These are phyloP conservation scores for Alopecurus myosuroides DNA, from an alignment of 176 grass and related monocot species.

Conservation along the genomic window DNA sequence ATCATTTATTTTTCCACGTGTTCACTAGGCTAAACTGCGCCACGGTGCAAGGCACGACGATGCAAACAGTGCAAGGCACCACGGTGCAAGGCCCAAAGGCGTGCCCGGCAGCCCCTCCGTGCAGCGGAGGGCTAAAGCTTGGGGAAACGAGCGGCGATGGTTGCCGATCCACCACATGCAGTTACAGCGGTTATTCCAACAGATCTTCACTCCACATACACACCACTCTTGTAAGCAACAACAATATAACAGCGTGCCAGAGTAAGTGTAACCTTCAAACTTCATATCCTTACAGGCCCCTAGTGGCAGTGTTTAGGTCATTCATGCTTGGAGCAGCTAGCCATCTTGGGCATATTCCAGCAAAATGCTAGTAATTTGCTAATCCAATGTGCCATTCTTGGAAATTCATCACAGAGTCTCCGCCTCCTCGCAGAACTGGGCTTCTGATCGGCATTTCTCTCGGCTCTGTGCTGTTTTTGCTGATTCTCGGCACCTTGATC, in stretches of 20 bases:
- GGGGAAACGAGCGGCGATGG: constrained; percentile 8
- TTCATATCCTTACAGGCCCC: neutral
- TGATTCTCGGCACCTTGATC: neutral
- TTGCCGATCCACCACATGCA: constrained; percentile 33
- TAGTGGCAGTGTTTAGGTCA: neutral
- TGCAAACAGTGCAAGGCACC: no score
- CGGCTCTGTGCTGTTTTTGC: neutral
- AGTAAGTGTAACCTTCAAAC: constrained; percentile 39
- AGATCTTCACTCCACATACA: constrained; percentile 23
- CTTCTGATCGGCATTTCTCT: neutral
- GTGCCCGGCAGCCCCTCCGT: neutral
- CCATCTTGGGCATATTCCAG: no score
- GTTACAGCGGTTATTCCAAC: constrained; percentile 53
- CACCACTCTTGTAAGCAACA: neutral
- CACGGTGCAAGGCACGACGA: no score
- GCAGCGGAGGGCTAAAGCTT: constrained; percentile 28
- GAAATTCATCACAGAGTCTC: neutral
- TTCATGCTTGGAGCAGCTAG: no score
- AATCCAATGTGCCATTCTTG: neutral
- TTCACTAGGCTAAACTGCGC: no score
- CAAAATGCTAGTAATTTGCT: no score
- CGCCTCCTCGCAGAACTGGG: neutral
- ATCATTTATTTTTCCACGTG: no score
- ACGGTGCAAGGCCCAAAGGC: neutral
- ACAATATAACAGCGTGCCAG: constrained; percentile 41